Conservation (phyloP, 257 asterid species). For the Verbena officinalis region DNA sequence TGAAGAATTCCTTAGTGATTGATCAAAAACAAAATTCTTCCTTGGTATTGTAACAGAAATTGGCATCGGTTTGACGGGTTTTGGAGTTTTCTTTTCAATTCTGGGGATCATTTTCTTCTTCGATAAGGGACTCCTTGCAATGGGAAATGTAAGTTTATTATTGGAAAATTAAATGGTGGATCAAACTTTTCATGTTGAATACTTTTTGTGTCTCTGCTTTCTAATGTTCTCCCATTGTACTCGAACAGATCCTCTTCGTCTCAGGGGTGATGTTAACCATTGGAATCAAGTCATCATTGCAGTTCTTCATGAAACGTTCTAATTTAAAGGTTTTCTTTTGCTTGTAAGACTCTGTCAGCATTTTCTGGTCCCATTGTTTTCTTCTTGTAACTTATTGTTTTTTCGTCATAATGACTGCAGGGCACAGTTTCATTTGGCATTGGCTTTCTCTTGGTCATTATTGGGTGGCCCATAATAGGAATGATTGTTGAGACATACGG, state of each 20-base stretch:
- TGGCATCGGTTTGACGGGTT: conserved; percentile 91
- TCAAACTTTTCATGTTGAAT: conserved; percentile 16
- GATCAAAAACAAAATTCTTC: conserved; percentile 12
- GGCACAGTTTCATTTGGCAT: conserved; percentile 80
- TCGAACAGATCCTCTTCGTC: conserved; percentile 80
- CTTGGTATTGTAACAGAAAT: conserved; percentile 61
- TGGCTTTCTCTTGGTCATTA: conserved; percentile 79
- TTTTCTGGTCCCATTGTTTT: not conserved
- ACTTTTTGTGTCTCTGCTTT: conserved; percentile 10
- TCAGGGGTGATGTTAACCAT: conserved; percentile 83
- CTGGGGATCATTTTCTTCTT: conserved; percentile 82
- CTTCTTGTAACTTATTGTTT: conserved; percentile 2
- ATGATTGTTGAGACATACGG: conserved; percentile 93
- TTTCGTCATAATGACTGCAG: conserved; percentile 41
- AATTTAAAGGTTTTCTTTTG: conserved; percentile 65
- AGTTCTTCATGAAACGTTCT: conserved; percentile 79
- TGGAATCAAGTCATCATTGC: conserved; percentile 75
- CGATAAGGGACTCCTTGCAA: conserved; percentile 86
- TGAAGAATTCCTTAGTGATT: not conserved
- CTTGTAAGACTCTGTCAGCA: not conserved
- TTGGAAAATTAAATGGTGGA: not conserved
- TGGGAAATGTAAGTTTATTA: conserved; percentile 78
- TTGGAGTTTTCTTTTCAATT: conserved; percentile 83
- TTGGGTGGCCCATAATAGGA: conserved; percentile 91
- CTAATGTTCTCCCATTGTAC: conserved; percentile 25